Conservation (phyloP, 495 filamentous ascomycete species). For the Neurospora sp. region DNA sequence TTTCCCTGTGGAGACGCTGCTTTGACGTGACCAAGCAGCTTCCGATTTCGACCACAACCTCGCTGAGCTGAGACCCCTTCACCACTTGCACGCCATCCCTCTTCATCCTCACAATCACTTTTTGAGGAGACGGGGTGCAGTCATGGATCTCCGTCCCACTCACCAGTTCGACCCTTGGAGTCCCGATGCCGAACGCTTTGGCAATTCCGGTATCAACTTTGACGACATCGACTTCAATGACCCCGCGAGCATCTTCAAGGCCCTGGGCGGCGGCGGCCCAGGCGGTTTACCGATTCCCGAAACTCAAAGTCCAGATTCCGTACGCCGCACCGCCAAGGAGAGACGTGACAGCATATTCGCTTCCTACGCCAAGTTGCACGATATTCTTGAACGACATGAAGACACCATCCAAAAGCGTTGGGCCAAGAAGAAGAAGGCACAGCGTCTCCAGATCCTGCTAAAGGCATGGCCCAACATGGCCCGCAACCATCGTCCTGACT, state of each 20-base stretch:
- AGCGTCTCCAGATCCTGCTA: slow-evolving; percentile 32
- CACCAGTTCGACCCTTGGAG: not conserved
- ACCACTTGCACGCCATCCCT: not conserved
- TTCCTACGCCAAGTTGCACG: not conserved
- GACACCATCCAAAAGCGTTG: slow-evolving; percentile 37
- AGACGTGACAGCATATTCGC: not conserved
- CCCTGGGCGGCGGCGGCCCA: not conserved
- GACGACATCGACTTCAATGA: slow-evolving; percentile 4
- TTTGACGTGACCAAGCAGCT: not conserved
- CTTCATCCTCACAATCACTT: not conserved
- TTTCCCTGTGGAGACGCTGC: not conserved
- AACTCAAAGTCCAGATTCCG: not conserved
- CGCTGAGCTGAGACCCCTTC: not conserved
- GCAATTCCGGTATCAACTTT: not conserved
- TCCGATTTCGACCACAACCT: not conserved
- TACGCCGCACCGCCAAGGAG: not conserved
- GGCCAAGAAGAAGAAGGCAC: slow-evolving; percentile 34
- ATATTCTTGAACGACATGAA: slow-evolving; percentile 35
- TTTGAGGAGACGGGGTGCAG: not conserved
- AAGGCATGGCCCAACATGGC: slow-evolving; percentile 41
- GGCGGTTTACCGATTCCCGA: not conserved
- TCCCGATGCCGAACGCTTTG: not conserved
- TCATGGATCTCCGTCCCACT: not conserved
- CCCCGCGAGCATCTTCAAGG: slow-evolving; percentile 3
- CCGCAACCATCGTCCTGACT: slow-evolving; percentile 39